Evolutionary conservation across 768 basidiomycete genomes (phyloP).

Genomic region (Pleurotus djamor): DNA sequence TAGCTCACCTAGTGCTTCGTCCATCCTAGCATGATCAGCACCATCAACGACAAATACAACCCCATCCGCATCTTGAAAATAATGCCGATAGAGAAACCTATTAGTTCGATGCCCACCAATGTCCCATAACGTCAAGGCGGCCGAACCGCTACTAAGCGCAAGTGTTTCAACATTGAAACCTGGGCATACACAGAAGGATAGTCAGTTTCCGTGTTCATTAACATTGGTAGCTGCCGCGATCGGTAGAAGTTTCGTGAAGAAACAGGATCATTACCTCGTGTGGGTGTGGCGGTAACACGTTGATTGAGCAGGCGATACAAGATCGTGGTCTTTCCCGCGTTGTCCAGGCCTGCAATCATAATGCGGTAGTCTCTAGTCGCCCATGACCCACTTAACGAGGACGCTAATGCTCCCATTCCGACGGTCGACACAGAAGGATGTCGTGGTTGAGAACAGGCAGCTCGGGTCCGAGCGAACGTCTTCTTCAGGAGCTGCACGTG

Average conservation of each 20-base stretch:
- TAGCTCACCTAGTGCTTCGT: background rate
- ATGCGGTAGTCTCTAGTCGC: background rate
- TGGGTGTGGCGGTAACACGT: constrained; percentile 23
- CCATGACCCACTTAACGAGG: background rate
- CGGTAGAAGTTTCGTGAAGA: background rate
- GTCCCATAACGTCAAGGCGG: constrained; percentile 51
- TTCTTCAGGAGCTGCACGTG: background rate
- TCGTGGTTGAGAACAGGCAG: too few relatives aligned
- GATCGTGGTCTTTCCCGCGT: constrained; percentile 23
- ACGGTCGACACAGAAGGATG: too few relatives aligned
- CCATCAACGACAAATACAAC: background rate
- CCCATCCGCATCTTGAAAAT: background rate
- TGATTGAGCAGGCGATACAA: constrained; percentile 24
- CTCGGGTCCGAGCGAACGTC: too few relatives aligned
- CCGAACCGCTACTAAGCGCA: background rate
- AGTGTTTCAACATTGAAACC: constrained; percentile 53
- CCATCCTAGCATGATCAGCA: background rate
- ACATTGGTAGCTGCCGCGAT: background rate
- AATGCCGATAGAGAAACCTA: background rate
- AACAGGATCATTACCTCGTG: constrained; percentile 9
- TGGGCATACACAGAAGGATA: background rate
- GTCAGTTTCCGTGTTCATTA: background rate
- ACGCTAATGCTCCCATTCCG: too few relatives aligned
- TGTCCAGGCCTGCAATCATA: constrained; percentile 17
- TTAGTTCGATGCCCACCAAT: constrained; percentile 44